phyloP scores from a whole-genome alignment of 2,329 filamentous ascomycete species.

The Aspergillus sp. region DNA sequence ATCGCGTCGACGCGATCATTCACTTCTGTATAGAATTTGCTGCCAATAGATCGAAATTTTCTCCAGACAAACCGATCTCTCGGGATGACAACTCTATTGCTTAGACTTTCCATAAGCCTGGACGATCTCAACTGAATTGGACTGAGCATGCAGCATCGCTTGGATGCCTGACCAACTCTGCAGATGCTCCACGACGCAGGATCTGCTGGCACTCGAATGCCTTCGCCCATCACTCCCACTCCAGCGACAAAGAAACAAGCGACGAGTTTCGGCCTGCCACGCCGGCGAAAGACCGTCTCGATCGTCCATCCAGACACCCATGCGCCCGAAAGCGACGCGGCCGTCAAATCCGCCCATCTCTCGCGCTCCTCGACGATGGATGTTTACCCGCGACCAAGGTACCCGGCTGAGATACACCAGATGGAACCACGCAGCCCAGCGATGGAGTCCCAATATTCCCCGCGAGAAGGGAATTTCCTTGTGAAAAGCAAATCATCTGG shows the following conservation, averaged over 20 bases:
- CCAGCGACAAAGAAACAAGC: conserved; percentile 4
- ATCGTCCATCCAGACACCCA: conserved; percentile 18
- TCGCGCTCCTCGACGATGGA: conserved; percentile 17
- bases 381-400: background rate
- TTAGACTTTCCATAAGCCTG: background rate
- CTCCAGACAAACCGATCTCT: background rate
- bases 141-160: conserved; percentile 16
- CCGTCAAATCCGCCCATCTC: background rate
- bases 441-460: conserved; percentile 2
- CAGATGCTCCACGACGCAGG: conserved; percentile 20
- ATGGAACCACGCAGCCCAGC: conserved; percentile 2
- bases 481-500: conserved; percentile 5
- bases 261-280: conserved; percentile 8
- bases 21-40: conserved; percentile 10
- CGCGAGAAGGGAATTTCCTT: conserved; percentile 1
- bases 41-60: conserved; percentile 15
- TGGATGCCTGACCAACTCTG: conserved; percentile 23
- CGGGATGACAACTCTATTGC: background rate
- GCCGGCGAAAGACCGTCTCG: conserved; percentile 22
- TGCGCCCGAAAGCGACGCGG: conserved; percentile 11
- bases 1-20: background rate
- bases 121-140: conserved; percentile 3
- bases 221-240: conserved; percentile 9
- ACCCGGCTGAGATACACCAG: background rate
- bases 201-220: conserved; percentile 16